A percentile compares a stretch with the other conserved stretches of the same genome.
Evolutionary conservation across 768 basidiomycete species (phyloP).

Genomic region (Hericium alpestre): DNA sequence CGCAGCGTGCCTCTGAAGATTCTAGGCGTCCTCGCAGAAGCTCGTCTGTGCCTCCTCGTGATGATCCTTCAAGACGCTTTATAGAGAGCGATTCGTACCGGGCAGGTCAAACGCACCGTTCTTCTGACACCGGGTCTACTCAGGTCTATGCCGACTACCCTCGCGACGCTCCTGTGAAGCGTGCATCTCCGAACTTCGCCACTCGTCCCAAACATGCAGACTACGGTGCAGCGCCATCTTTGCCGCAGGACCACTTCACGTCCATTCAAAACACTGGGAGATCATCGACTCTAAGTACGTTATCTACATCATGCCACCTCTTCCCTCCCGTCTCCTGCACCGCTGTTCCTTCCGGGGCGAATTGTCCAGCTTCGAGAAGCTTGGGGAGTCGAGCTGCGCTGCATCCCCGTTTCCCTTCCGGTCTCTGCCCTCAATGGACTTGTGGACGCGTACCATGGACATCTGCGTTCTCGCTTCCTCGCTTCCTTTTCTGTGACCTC

Average conservation of each 20-base stretch:
- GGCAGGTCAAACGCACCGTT: not conserved
- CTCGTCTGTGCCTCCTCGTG: not conserved
- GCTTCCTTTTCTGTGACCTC: slow-evolving; percentile 12
- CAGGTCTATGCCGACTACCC: not conserved
- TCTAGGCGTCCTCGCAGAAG: not conserved
- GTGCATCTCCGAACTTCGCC: not conserved
- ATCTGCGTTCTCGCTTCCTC: slow-evolving; percentile 12
- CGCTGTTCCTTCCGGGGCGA: slow-evolving; percentile 10
- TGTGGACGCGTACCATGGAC: slow-evolving; percentile 13
- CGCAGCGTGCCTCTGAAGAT: not conserved
- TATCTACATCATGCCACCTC: slow-evolving; percentile 15
- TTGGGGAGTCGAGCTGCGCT: slow-evolving; percentile 13
- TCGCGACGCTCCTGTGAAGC: not conserved
- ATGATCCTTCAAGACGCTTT: not conserved
- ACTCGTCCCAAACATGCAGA: slow-evolving; percentile 2
- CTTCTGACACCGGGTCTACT: not conserved
- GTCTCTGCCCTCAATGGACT: slow-evolving; percentile 11
- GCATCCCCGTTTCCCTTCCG: slow-evolving; percentile 1
- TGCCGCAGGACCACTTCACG: slow-evolving; percentile 5
- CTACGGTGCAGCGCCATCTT: slow-evolving; percentile 3
- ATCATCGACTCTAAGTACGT: slow-evolving; percentile 16
- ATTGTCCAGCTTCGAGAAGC: slow-evolving; percentile 11
- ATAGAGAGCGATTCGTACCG: not conserved
- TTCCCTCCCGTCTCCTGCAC: slow-evolving; percentile 2
- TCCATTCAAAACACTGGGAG: slow-evolving; percentile 10